Percentiles rank a stretch among this genome's conserved stretches.
Conservation (phyloP, 257 asterid genomes). For the Petunia axillaris region DNA sequence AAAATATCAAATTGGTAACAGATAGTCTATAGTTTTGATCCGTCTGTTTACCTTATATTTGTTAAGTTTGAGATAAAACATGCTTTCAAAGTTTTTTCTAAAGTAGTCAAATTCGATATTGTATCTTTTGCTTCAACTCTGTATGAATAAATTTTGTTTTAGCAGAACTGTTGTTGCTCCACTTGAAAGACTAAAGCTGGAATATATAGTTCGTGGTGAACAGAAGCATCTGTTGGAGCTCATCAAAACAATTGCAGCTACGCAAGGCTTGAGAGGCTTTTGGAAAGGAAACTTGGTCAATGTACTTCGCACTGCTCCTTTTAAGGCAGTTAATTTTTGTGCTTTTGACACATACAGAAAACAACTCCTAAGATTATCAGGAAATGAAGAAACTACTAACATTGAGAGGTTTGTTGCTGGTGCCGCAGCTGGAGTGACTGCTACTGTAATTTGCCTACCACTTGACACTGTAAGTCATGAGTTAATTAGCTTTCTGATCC, state of each 20-base stretch:
- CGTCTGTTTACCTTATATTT: neutral
- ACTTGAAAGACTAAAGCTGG: slow-evolving; percentile 94
- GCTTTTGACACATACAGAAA: slow-evolving; percentile 92
- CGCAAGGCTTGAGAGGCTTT: slow-evolving; percentile 94
- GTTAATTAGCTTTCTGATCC: neutral
- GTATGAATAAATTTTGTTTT: slow-evolving; percentile 36
- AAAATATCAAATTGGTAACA: neutral
- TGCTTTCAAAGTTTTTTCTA: neutral
- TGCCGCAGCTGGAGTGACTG: slow-evolving; percentile 99
- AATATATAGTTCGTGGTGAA: slow-evolving; percentile 91
- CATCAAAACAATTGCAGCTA: slow-evolving; percentile 68
- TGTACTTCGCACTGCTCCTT: slow-evolving; percentile 96
- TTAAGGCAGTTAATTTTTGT: slow-evolving; percentile 91
- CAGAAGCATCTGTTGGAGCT: slow-evolving; percentile 64
- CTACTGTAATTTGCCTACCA: slow-evolving; percentile 94
- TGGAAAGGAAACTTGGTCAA: slow-evolving; percentile 98
- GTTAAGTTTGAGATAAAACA: neutral
- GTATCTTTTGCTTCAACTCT: slow-evolving; percentile 14
- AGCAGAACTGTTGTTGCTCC: slow-evolving; percentile 96
- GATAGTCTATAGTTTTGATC: neutral
- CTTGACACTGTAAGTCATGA: slow-evolving; percentile 81
- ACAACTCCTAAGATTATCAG: slow-evolving; percentile 72
- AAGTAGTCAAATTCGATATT: neutral
- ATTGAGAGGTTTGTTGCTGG: slow-evolving; percentile 87
- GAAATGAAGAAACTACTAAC: slow-evolving; percentile 80